Evolutionary conservation across 2,329 filamentous ascomycete genomes (phyloP).

Genomic region (Ceratocystiopsis minuta): DNA sequence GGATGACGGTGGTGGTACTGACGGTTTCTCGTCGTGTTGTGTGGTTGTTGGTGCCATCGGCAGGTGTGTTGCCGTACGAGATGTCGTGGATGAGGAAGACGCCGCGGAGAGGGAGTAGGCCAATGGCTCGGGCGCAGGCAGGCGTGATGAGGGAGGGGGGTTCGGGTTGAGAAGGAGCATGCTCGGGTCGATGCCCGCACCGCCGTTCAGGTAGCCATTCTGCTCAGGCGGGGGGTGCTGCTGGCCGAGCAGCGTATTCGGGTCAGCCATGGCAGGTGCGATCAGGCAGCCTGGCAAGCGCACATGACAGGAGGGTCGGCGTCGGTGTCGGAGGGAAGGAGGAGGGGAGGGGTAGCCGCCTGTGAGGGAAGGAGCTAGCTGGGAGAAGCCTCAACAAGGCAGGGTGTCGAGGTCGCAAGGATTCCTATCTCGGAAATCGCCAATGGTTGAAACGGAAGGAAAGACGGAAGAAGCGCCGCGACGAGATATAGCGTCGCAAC

Average conservation of each 20-base stretch:
- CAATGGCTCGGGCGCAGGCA: conserved; percentile 3
- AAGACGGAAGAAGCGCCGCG: no score
- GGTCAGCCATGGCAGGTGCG: conserved; percentile 16
- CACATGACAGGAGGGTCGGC: conserved; percentile 12
- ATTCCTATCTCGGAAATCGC: no score
- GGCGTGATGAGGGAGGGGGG: conserved; percentile 3
- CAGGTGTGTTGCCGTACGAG: neutral
- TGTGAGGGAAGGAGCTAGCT: neutral
- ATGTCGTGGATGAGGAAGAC: conserved; percentile 2
- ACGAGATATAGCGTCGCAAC: no score
- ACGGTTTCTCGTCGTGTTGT: conserved; percentile 16
- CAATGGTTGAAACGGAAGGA: no score
- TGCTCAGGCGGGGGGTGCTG: conserved; percentile 3
- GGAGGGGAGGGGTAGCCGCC: no score
- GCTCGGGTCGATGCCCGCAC: conserved; percentile 10
- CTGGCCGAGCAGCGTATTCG: conserved; percentile 6
- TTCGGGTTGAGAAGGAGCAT: conserved; percentile 9
- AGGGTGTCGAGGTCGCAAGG: no score
- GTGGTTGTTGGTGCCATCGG: conserved; percentile 7
- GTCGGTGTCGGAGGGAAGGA: neutral
- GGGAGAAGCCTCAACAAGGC: no score
- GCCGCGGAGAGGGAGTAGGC: conserved; percentile 4
- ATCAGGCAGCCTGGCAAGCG: conserved; percentile 7
- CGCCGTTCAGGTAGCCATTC: conserved; percentile 9
- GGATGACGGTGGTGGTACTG: no score